phyloP scores from a whole-genome alignment of 805 yeast species.

The Metschnikowia santaceciliae region DNA sequence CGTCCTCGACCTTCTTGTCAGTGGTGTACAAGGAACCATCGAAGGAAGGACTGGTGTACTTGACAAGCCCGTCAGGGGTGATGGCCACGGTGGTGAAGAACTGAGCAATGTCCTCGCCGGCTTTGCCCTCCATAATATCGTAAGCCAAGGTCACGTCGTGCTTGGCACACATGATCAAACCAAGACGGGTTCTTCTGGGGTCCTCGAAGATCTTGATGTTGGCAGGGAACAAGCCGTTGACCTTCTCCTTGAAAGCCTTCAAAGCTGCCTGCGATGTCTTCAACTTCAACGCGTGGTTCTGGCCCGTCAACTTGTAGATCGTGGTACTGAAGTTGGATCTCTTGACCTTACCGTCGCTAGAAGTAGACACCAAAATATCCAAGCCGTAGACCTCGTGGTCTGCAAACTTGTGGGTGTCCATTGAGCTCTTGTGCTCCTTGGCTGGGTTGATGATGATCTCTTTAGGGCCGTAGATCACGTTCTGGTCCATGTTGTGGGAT shows the following conservation, averaged over 20 bases:
- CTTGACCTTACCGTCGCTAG: conserved; percentile 63
- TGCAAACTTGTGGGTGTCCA: conserved; percentile 63
- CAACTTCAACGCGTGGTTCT: conserved; percentile 63
- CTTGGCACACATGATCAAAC: conserved; percentile 66
- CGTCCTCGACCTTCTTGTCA: conserved; percentile 53
- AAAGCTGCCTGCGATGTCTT: conserved; percentile 64
- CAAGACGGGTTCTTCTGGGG: conserved; percentile 68
- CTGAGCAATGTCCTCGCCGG: conserved; percentile 64
- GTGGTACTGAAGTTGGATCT: conserved; percentile 59
- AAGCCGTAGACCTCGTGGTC: conserved; percentile 76
- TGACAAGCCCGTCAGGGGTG: conserved; percentile 68
- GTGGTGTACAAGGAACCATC: conserved; percentile 47
- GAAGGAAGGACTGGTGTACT: conserved; percentile 55
- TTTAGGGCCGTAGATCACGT: conserved; percentile 69
- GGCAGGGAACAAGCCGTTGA: conserved; percentile 62
- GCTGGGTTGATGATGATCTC: conserved; percentile 73
- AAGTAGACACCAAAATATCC: conserved; percentile 63
- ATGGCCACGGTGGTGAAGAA: conserved; percentile 71
- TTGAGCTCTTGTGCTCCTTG: conserved; percentile 59
- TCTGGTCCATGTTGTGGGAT: conserved; percentile 63
- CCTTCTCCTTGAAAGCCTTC: conserved; percentile 63
- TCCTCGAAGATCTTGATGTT: conserved; percentile 62
- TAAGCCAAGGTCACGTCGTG: conserved; percentile 66
- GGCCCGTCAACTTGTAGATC: conserved; percentile 68
- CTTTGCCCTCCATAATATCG: conserved; percentile 64